Base-by-base conservation (phyloP, 495 filamentous ascomycete genomes). In the Penicillium paradoxum region DNA sequence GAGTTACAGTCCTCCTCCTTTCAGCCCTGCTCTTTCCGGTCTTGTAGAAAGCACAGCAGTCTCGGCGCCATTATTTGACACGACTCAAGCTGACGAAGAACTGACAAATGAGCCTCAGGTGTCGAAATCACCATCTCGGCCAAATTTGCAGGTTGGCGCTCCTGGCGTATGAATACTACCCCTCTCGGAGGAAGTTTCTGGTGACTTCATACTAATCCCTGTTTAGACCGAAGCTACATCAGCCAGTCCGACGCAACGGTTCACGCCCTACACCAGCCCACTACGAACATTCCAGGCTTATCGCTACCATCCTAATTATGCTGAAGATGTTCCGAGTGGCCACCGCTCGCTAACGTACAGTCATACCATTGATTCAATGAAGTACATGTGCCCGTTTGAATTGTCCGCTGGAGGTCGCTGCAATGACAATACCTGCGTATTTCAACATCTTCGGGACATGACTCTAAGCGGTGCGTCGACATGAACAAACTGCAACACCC, bases 261-360 rank as follows among this genome's bases (percentile, higher is more conserved):
- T 90, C 57, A 75, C 76, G 17, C 83, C 90, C 2, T 98, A 97
- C 70, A 74, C 83, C 57, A 96, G 89, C 68, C 89, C 91, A 22
- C 70, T 97, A 55, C 83, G 79, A 55, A 76, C 78, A 49, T 97
- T 98, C 70, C 87, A 83, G 64, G 85, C 88, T 39, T 97, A 88
- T 72, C 90, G 93, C 51, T 95, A 88, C 60, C 90, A 97, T 68
- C 87, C 88, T 21, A 74, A 80, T 29, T 97, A 82, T 71, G 69
- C 76, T 47, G 61, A 87, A 25, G 70, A 82, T 37, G 84, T 93
- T 54, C 64, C 84, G 47, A 83, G 82, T 59, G 91, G 91, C 45
- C 84, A 89, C 65, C 85, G 84, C 68, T 97, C 95, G 56, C 74
- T 95, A 78, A 97, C 89, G 39, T 97, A 91, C 74, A 97, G 89